Conservation (phyloP, 352 stramenopile species). For the Nothophytophthora sp. region DNA sequence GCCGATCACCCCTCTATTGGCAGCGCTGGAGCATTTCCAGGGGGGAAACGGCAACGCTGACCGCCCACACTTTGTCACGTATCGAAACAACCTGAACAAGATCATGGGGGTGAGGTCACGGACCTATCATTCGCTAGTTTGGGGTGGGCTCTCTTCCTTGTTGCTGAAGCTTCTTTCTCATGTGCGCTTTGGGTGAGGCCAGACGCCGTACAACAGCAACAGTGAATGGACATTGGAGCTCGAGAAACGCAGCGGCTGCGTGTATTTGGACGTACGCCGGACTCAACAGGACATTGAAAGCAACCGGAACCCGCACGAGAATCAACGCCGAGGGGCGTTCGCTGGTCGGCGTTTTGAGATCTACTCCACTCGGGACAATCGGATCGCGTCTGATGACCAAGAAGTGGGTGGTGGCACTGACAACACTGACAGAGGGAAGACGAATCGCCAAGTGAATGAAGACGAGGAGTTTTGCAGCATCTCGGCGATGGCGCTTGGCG, state of each 20-base stretch:
- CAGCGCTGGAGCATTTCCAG: constrained; percentile 48
- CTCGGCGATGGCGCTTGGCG: constrained; percentile 51
- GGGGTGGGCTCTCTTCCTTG: background rate
- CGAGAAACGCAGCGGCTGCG: constrained; percentile 53
- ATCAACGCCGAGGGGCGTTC: constrained; percentile 62
- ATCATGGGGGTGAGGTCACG: constrained; percentile 59
- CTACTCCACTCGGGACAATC: constrained; percentile 35
- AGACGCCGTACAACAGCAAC: constrained; percentile 84
- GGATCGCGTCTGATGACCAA: background rate
- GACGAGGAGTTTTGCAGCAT: constrained; percentile 76
- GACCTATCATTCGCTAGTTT: background rate
- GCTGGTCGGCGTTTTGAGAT: constrained; percentile 74
- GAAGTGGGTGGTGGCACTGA: background rate
- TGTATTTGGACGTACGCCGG: constrained; percentile 67
- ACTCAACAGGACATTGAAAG: constrained; percentile 45
- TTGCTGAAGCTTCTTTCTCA: constrained; percentile 4
- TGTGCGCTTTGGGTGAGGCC: background rate
- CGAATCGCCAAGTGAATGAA: constrained; percentile 45
- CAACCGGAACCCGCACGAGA: constrained; percentile 43
- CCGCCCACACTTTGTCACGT: constrained; percentile 63
- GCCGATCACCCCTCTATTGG: constrained; percentile 53
- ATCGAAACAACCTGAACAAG: constrained; percentile 85
- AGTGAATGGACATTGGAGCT: constrained; percentile 61
- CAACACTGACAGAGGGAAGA: background rate
- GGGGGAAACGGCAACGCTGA: background rate